Conservation (phyloP, 1,284 basidiomycete genomes). For the Austroboletus novae-zelandiae region DNA sequence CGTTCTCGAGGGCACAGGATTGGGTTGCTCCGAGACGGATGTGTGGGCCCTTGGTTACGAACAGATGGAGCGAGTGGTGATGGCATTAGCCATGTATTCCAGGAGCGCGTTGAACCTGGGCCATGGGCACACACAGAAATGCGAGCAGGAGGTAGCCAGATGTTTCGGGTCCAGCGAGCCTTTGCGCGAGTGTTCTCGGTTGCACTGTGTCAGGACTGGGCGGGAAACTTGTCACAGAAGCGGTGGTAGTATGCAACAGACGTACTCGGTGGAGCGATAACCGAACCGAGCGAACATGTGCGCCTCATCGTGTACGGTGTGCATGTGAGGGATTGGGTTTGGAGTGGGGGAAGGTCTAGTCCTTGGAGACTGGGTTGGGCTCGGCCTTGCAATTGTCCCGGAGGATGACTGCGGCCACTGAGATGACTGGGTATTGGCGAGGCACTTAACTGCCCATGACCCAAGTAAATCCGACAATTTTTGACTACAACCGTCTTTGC, state of each 20-base stretch:
- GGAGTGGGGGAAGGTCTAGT: conserved; percentile 29
- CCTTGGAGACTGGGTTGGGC: conserved; percentile 31
- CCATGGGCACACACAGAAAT: conserved; percentile 19
- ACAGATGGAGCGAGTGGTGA: conserved; percentile 22
- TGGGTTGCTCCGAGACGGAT: conserved; percentile 9
- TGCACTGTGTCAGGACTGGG: conserved; percentile 1
- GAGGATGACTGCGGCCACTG: conserved; percentile 17
- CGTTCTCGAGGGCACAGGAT: conserved; percentile 29
- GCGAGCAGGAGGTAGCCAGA: conserved; percentile 5
- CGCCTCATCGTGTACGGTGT: conserved; percentile 23
- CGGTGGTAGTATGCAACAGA: conserved; percentile 17
- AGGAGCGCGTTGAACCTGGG: conserved; percentile 15
- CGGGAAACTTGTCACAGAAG: not conserved
- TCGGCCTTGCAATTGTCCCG: conserved; percentile 12
- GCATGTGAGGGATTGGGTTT: conserved; percentile 18
- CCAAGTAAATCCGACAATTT: conserved; percentile 30
- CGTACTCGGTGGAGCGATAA: conserved; percentile 24
- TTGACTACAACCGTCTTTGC: conserved; percentile 26
- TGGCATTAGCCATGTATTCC: conserved; percentile 3
- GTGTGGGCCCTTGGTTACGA: conserved; percentile 12
- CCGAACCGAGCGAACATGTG: conserved; percentile 24
- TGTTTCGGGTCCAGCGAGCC: conserved; percentile 19
- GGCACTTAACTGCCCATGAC: conserved; percentile 30
- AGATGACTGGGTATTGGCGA: conserved; percentile 27
- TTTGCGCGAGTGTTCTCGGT: conserved; percentile 3